Percentiles rank a stretch among this genome's conserved stretches.
phyloP scores from a whole-genome alignment of 129 eudicot species.

The Erigeron canadensis region DNA sequence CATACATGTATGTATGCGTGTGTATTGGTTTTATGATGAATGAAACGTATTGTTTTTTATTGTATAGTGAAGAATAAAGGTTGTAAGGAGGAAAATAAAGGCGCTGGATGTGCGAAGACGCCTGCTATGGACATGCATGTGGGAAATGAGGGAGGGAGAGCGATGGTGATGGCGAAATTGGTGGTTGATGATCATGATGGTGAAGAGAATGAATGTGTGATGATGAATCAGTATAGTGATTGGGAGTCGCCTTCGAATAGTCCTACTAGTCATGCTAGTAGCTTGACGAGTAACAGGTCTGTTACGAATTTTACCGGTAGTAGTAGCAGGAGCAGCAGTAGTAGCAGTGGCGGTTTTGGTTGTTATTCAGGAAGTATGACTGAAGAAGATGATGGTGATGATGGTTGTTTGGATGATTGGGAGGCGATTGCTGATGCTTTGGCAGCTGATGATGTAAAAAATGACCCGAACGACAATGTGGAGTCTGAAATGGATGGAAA shows the following conservation, averaged over 20 bases:
- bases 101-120: slow-evolving; percentile 29
- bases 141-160: slow-evolving; percentile 13
- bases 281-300: slow-evolving; percentile 38
- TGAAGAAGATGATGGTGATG: slow-evolving; percentile 66
- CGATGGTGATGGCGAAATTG: slow-evolving; percentile 41
- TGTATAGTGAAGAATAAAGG: slow-evolving; percentile 64
- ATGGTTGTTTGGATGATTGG: slow-evolving; percentile 76
- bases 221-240: slow-evolving; percentile 44
- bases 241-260: slow-evolving; percentile 57
- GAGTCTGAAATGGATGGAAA: slow-evolving; percentile 34
- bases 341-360: slow-evolving; percentile 52
- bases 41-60: not conserved
- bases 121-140: slow-evolving; percentile 24
- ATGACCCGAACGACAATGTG: slow-evolving; percentile 18
- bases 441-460: slow-evolving; percentile 53
- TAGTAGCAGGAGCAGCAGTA: slow-evolving; percentile 35
- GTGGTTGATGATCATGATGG: slow-evolving; percentile 34
- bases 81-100: slow-evolving; percentile 47
- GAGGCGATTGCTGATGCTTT: slow-evolving; percentile 84
- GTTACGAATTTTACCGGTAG: slow-evolving; percentile 30
- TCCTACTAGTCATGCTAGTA: slow-evolving; percentile 33
- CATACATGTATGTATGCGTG: not conserved
- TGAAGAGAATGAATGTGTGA: slow-evolving; percentile 42
- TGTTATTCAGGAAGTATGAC: slow-evolving; percentile 49
- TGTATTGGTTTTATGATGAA: slow-evolving; percentile 11